Base-by-base conservation (phyloP, 1,139 yeast genomes). In the Debaryomyces coudertii region DNA sequence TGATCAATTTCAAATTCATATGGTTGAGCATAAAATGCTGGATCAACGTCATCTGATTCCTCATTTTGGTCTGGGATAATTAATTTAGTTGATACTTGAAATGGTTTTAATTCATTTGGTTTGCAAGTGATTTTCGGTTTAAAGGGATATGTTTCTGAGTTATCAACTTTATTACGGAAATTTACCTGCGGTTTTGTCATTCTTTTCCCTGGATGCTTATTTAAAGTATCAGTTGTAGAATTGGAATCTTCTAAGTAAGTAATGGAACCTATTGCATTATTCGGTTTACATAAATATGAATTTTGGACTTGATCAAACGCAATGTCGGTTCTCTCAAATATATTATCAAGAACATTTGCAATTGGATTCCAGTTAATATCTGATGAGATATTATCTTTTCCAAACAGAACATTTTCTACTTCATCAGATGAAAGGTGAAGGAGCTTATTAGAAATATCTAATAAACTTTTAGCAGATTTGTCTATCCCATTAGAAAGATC, bases 21-120 rank as follows among this genome's bases (percentile, higher is more conserved):
- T 0, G 99, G 99, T 46, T 95, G 96, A 7, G 77, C 76, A 60
- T 82, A 87, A 61, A 83, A 88, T 3, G 80, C 73, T 3, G 89
- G 87, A 27, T 70, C 69, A 9, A 68, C 65, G 9, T 63, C 69
- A 53, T 75, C 45, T 64, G 77, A 20, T 68, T 71, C 53, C 56
- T 68, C 57, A 63, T 63, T 46, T 1, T 59, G 61, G 9, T 55
- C 58, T 0, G 72, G 69, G 29, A 57, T 57, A 7, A 57, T 51
- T 28, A 87, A 53, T 33, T 60, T 55, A 39, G 77, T 52, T 1
- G 83, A 66, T 33, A 83, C 82, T 33, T 81, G 81, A 15, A 82
- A 73, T 0, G 89, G 67, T 37, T 66, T 68, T 11, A 86, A 49
- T 1, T 88, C 78, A 61, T 89, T 76, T 0, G 97, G 98, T 61